Conservation (phyloP, 345 rosid genomes). For the Lepidium aucheri region DNA sequence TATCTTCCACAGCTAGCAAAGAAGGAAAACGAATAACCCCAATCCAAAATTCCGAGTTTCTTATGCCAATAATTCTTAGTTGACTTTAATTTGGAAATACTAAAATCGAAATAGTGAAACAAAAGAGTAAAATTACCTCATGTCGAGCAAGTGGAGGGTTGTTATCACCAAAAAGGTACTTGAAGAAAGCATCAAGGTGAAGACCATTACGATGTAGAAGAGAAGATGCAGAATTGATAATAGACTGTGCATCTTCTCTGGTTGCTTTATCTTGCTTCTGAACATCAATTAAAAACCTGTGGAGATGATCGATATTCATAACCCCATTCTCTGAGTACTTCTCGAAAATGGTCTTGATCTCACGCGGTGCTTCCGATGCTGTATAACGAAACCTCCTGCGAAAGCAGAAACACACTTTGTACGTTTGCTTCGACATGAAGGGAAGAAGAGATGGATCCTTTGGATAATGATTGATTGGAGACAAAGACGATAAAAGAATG, state of each 20-base stretch:
- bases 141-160: constrained; percentile 44
- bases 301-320: constrained; percentile 45
- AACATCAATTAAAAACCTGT: constrained; percentile 44
- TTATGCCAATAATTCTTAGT: not conserved
- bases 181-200: constrained; percentile 51
- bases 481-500: constrained; percentile 2
- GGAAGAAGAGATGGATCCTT: not conserved
- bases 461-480: not conserved
- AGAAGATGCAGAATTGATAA: constrained; percentile 27
- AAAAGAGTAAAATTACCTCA: constrained; percentile 25
- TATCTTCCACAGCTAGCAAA: not conserved
- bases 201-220: constrained; percentile 46
- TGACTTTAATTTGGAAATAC: not conserved
- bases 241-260: constrained; percentile 43
- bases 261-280: constrained; percentile 46
- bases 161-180: constrained; percentile 46
- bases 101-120: not conserved
- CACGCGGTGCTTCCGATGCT: constrained; percentile 47
- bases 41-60: not conserved
- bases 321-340: constrained; percentile 49
- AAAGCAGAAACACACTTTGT: constrained; percentile 60
- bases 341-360: constrained; percentile 39
- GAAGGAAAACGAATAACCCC: not conserved
- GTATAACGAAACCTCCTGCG: constrained; percentile 48
- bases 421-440: constrained; percentile 40